These are phyloP conservation scores for Calonectria montana DNA, from an alignment of 2,329 filamentous ascomycete species.

Conservation along the genomic window DNA sequence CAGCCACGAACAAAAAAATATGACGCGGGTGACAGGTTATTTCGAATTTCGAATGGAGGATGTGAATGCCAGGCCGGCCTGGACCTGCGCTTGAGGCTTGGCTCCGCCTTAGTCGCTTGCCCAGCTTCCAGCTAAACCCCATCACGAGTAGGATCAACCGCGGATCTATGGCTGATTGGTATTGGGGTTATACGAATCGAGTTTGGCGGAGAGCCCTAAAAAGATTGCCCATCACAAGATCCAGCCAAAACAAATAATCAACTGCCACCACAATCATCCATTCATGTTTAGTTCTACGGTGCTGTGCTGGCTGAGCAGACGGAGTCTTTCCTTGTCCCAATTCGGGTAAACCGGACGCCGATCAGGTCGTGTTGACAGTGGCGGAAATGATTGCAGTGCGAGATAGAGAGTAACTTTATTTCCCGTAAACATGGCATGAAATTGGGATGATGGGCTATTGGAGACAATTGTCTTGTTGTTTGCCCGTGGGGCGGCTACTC, in stretches of 20 bases:
- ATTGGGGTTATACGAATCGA: background rate
- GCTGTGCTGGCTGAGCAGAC: background rate
- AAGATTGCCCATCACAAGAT: background rate
- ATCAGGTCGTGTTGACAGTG: background rate
- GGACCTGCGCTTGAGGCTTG: conserved; percentile 2
- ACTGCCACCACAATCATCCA: background rate
- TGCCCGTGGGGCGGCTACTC: conserved; percentile 15
- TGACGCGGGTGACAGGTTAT: background rate
- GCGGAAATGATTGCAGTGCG: conserved; percentile 22
- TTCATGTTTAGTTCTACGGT: background rate
- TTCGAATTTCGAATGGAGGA: background rate
- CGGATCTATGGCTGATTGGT: background rate
- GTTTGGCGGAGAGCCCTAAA: background rate
- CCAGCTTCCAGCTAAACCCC: background rate
- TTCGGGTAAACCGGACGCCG: conserved; percentile 2
- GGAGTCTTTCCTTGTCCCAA: background rate
- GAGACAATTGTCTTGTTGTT: background rate
- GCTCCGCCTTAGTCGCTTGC: background rate
- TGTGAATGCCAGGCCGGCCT: background rate
- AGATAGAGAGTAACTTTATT: conserved; percentile 20
- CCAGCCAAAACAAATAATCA: background rate
- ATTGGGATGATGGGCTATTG: background rate
- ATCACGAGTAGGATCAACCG: conserved; percentile 4
- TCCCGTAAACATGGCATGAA: conserved; percentile 10
- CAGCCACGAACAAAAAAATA: background rate